Base-by-base conservation (phyloP, 805 yeast genomes). In the Diddensiella transvaalensis region DNA sequence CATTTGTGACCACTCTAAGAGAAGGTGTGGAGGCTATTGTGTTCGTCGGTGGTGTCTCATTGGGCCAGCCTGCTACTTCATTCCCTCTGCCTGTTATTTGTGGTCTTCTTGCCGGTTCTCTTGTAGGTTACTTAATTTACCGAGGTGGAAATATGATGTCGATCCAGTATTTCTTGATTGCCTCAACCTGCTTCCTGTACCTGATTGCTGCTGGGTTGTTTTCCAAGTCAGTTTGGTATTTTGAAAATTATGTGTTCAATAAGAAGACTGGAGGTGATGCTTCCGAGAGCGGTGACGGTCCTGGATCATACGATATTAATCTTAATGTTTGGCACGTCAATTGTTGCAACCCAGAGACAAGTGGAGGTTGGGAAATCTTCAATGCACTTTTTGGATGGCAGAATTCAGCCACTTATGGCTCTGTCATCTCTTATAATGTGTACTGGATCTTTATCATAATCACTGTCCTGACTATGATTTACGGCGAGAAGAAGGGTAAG, bases 21-120 rank as follows among this genome's bases (percentile, higher is more conserved):
- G 99, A 91, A 77, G 99, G 99, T 69, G 76, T 90, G 58, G 97
- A 90, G 76, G 96, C 96, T 38, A 90, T 90, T 51, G 95, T 90
- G 40, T 90, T 90, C 62, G 93, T 90, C 49, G 97, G 96, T 46
- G 97, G 97, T 72, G 96, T 93, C 41, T 95, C 96, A 66, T 75
- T 88, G 54, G 70, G 79, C 45, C 64, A 79, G 2, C 70, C 71
- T 40, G 87, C 87, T 21, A 67, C 79, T 19, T 79, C 96, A 4
- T 90, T 87, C 78, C 98, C 98, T 50, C 71, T 91, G 55, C 95
- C 98, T n/a, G 97, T 91, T 42, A 73, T 91, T 52, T 71, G 82
- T 60, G 99, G 98, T 60, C 72, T 91, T 48, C 64, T 84, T 53
- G 87, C 90, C 33, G 99, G 99, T 67, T 58, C 76, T 35, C 57